Conservation (phyloP, 305 asterid genomes). For the Fraxinus velutina region DNA sequence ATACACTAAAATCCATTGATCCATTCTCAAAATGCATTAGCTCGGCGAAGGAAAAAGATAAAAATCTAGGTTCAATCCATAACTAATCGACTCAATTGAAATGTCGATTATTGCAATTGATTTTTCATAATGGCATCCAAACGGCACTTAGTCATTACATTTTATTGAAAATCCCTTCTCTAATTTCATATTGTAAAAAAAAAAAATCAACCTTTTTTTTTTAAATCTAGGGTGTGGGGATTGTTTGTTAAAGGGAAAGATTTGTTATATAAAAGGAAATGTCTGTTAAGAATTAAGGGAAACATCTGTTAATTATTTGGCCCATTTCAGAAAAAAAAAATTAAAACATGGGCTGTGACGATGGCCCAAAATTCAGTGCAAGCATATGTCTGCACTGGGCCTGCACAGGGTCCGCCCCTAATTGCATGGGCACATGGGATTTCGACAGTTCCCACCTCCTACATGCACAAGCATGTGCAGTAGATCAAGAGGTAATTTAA, state of each 20-base stretch:
- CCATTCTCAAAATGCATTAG: background rate
- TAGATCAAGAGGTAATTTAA: background rate
- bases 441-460: background rate
- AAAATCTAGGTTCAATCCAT: background rate
- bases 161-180: background rate
- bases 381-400: too few relatives aligned
- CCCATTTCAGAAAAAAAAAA: too few relatives aligned
- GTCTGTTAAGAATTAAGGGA: too few relatives aligned
- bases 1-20: background rate
- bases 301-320: too few relatives aligned
- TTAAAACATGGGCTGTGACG: too few relatives aligned
- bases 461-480: background rate
- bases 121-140: background rate
- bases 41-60: background rate
- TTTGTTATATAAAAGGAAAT: too few relatives aligned
- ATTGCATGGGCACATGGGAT: background rate
- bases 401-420: too few relatives aligned
- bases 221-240: too few relatives aligned
- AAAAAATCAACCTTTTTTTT: background rate
- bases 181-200: background rate
- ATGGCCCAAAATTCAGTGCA: too few relatives aligned
- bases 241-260: too few relatives aligned
- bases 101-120: too few relatives aligned
- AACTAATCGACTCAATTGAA: too few relatives aligned
- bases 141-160: background rate